Evolutionary conservation across 2,329 filamentous ascomycete species (phyloP).

Genomic region (Ophiostoma triangulosporum): DNA sequence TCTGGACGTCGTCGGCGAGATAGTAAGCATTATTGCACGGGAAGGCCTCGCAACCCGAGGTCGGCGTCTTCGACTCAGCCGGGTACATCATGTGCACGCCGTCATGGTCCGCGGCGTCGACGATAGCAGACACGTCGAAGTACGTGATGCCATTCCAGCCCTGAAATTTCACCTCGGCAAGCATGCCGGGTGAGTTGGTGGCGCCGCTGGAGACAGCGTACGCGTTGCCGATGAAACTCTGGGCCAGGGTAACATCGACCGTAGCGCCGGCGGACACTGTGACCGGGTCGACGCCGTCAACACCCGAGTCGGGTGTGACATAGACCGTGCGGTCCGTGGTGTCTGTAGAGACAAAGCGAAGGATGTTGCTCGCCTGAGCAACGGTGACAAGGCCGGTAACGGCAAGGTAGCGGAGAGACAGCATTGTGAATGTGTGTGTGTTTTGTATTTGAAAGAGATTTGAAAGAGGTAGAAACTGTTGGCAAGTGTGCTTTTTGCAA

Average conservation of each 20-base stretch:
- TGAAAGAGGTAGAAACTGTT: not conserved
- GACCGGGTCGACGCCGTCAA: slow-evolving; percentile 24
- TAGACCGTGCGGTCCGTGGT: slow-evolving; percentile 32
- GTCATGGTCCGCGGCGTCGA: slow-evolving; percentile 25
- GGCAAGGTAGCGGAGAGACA: slow-evolving; percentile 2
- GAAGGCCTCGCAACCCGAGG: slow-evolving; percentile 28
- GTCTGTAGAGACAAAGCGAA: slow-evolving; percentile 49
- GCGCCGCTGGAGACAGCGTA: slow-evolving; percentile 23
- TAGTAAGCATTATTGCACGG: slow-evolving; percentile 30
- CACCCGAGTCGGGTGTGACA: slow-evolving; percentile 33
- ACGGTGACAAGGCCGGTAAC: slow-evolving; percentile 13
- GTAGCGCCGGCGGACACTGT: slow-evolving; percentile 26
- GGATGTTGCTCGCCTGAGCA: slow-evolving; percentile 30
- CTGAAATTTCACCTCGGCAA: slow-evolving; percentile 24
- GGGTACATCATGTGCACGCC: slow-evolving; percentile 29
- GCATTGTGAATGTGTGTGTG: slow-evolving; percentile 1
- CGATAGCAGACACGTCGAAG: slow-evolving; percentile 33
- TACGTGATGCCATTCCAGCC: slow-evolving; percentile 23
- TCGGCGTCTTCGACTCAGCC: slow-evolving; percentile 15
- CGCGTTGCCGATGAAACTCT: slow-evolving; percentile 21
- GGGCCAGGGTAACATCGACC: slow-evolving; percentile 23
- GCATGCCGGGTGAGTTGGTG: slow-evolving; percentile 23
- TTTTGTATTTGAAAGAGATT: not conserved
- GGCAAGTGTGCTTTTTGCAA: not conserved
- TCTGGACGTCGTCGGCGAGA: slow-evolving; percentile 26